Evolutionary conservation across 2,329 filamentous ascomycete species (phyloP).

Genomic region (Xylariaceae sp.): DNA sequence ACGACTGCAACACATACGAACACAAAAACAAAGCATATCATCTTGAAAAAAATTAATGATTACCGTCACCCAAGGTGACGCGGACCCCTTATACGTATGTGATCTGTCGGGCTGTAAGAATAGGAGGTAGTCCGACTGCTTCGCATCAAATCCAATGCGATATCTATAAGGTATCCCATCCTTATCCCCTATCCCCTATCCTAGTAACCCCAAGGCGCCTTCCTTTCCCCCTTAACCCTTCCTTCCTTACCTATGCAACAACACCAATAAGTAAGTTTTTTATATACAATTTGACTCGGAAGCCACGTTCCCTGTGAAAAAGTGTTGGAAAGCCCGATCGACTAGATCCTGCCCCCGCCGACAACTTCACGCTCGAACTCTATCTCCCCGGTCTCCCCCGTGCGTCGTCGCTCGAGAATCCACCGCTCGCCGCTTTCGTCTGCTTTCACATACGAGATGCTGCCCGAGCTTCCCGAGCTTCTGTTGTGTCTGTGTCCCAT

Average conservation of each 20-base stretch:
- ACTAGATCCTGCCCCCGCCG: conserved; percentile 45
- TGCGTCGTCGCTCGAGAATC: conserved; percentile 64
- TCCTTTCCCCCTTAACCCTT: too few species aligned
- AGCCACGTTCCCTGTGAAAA: not conserved
- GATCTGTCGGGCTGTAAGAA: too few species aligned
- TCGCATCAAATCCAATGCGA: not conserved
- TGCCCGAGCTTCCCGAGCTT: conserved; percentile 63
- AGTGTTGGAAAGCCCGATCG: not conserved
- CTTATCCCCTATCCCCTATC: not conserved
- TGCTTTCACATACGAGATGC: conserved; percentile 63
- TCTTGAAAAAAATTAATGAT: not conserved
- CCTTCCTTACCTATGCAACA: too few species aligned
- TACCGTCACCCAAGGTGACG: not conserved
- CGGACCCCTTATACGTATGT: too few species aligned
- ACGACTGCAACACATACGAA: too few species aligned
- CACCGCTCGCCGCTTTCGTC: conserved; percentile 57
- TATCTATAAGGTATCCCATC: not conserved
- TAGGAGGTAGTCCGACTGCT: not conserved
- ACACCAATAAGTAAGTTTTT: not conserved
- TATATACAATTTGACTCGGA: not conserved
- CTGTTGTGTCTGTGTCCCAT: conserved; percentile 38
- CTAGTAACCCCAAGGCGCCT: too few species aligned
- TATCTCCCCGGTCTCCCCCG: conserved; percentile 58
- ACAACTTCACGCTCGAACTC: conserved; percentile 62
- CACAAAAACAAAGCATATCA: too few species aligned